A percentile compares a stretch with the other conserved stretches of the same genome.
Conservation (phyloP, 2,329 filamentous ascomycete genomes). For the Zalaria sp. region DNA sequence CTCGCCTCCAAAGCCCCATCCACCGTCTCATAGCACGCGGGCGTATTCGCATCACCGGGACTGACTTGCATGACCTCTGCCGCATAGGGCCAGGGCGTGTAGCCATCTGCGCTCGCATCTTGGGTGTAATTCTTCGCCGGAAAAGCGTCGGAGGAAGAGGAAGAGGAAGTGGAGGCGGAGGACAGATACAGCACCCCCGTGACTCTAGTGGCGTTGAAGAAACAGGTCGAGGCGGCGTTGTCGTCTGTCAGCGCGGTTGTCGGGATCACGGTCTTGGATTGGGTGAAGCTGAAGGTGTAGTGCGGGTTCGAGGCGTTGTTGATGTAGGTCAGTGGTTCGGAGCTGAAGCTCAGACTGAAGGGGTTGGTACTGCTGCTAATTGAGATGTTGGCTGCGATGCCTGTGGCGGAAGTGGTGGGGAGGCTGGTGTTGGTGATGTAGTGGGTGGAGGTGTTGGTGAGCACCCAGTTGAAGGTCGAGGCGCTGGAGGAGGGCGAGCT, state of each 20-base stretch:
- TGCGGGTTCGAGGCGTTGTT: constrained; percentile 36
- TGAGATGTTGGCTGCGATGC: constrained; percentile 19
- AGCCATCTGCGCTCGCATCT: constrained; percentile 12
- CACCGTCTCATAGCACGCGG: constrained; percentile 36
- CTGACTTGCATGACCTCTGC: constrained; percentile 42
- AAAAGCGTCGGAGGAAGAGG: constrained; percentile 3
- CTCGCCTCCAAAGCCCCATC: constrained; percentile 22
- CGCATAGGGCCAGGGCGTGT: constrained; percentile 42
- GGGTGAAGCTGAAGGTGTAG: constrained; percentile 41
- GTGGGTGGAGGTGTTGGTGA: constrained; percentile 26
- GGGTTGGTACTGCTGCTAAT: constrained; percentile 40
- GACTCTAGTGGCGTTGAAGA: constrained; percentile 42
- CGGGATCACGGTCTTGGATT: constrained; percentile 40
- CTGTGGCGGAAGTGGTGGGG: constrained; percentile 40
- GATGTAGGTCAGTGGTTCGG: constrained; percentile 35
- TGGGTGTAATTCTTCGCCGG: neutral
- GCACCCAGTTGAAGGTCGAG: constrained; percentile 48
- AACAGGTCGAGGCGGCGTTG: constrained; percentile 39
- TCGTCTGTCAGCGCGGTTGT: constrained; percentile 26
- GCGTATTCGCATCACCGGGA: constrained; percentile 32
- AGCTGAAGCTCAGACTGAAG: constrained; percentile 42
- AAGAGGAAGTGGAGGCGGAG: constrained; percentile 7
- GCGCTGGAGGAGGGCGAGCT: constrained; percentile 23
- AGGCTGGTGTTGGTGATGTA: constrained; percentile 36
- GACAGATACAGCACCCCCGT: constrained; percentile 41